Base-by-base conservation (phyloP, 164 flowering plant genomes). In the Vitis rotundifolia region DNA sequence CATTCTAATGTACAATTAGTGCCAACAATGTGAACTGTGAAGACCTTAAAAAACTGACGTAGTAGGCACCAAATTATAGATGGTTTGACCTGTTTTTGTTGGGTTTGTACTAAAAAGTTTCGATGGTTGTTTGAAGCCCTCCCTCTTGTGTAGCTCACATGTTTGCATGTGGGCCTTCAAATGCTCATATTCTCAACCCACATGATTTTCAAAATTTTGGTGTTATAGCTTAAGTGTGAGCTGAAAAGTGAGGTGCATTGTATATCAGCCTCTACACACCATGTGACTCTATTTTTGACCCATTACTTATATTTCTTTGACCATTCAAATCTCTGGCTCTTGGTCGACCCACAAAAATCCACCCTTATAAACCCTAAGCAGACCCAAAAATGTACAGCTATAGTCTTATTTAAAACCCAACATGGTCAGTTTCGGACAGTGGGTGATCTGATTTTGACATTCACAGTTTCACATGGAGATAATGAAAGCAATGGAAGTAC, bases 121-220 rank as follows among this genome's bases (percentile, higher is more conserved):
- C 60, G 72, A 49, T 28, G 60, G 5, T 22, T 56, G 48, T 26
- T 48, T 48, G n/a, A 5, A 58, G 58, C 50, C 61, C 29, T 54
- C 59, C 49, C 31, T 63, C 67, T 19, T 64, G 73, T 70, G 77
- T 73, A 63, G 64, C 49, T 63, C 78, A 76, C 78, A 76, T 76
- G 78, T 67, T 6, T 44, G 69, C 78, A 76, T 68, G 75, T 76
- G 78, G 75, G 72, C 11, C 59, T 67, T 68, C 61, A 55, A 61
- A 29, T 67, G 59, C 66, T 76, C 48, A 49, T 75, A 55, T 75
- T 75, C 78, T 70, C 66, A 50, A 68, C 37, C 66, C 77, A 74
- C 73, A 69, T 74, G 73, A 68, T 61, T 19, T 66, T 9, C 26
- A 19, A 7, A 55, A 14, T 12, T 7, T n/a, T 55, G 16, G 19